Percentiles rank a stretch among this genome's conserved stretches.
Conservation (phyloP, 176 grass and related monocot genomes). For the Carex cristatella region DNA sequence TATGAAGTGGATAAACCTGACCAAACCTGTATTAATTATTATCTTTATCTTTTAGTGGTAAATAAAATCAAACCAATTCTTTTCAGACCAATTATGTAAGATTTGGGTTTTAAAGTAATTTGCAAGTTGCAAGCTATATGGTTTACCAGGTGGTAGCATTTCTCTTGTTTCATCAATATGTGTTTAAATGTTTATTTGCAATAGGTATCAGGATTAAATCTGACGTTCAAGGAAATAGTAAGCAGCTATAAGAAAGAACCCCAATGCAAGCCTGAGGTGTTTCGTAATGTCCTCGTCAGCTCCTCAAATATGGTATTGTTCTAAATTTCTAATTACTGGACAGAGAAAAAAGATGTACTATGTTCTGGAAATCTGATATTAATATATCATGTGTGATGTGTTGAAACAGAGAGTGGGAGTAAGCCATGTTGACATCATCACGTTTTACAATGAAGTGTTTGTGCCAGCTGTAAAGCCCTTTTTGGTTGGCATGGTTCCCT, state of each 20-base stretch:
- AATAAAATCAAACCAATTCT: not conserved
- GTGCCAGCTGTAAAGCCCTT: slow-evolving; percentile 78
- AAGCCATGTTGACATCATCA: slow-evolving; percentile 75
- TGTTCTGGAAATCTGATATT: not conserved
- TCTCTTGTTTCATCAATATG: slow-evolving; percentile 24
- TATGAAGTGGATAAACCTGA: not conserved
- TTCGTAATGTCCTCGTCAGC: slow-evolving; percentile 58
- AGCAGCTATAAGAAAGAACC: slow-evolving; percentile 71
- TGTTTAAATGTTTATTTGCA: slow-evolving; percentile 29
- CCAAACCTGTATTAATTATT: not conserved
- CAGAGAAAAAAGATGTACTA: not conserved
- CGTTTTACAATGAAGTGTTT: slow-evolving; percentile 91
- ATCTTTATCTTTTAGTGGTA: not conserved
- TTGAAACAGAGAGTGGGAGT: slow-evolving; percentile 50
- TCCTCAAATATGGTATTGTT: slow-evolving; percentile 35
- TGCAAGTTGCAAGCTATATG: not conserved
- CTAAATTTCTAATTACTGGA: not conserved
- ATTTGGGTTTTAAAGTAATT: not conserved
- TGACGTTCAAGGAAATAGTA: slow-evolving; percentile 74
- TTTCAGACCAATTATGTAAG: not conserved
- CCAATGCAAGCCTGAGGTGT: slow-evolving; percentile 77
- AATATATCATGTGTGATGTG: slow-evolving; percentile 19
- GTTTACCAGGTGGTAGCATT: not conserved
- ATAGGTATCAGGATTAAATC: slow-evolving; percentile 52
- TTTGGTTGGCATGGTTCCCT: slow-evolving; percentile 47